Evolutionary conservation across 2,329 filamentous ascomycete genomes (phyloP).

Genomic region (Mycogone perniciosa): DNA sequence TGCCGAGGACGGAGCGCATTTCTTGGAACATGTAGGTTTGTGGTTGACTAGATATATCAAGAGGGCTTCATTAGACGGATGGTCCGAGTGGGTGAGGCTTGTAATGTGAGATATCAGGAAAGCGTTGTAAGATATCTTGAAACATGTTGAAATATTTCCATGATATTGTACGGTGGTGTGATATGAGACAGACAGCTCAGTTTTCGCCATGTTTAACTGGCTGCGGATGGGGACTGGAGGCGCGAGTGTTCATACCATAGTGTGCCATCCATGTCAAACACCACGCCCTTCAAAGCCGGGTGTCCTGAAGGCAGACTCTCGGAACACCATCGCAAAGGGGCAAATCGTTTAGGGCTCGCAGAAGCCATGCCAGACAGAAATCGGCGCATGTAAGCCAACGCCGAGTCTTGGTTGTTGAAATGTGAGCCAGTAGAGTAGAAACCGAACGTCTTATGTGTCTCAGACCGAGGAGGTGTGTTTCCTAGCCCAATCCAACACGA

Average conservation of each 20-base stretch:
- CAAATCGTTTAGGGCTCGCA: constrained; percentile 42
- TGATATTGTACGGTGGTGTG: too few relatives aligned
- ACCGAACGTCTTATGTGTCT: too few relatives aligned
- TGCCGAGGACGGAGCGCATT: constrained; percentile 72
- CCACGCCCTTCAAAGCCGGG: constrained; percentile 50
- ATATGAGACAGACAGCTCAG: background rate
- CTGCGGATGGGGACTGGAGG: background rate
- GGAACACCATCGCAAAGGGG: constrained; percentile 42
- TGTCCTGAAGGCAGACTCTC: constrained; percentile 24
- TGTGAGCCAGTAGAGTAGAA: too few relatives aligned
- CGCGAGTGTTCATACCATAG: constrained; percentile 59
- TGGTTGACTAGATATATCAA: constrained; percentile 54
- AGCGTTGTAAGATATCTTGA: too few relatives aligned
- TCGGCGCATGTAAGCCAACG: constrained; percentile 7
- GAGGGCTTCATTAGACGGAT: background rate
- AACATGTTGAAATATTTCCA: too few relatives aligned
- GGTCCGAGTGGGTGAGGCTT: background rate
- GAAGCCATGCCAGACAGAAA: constrained; percentile 35
- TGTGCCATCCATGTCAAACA: constrained; percentile 96
- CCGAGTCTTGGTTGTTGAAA: background rate
- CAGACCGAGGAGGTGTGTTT: too few relatives aligned
- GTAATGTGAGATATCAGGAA: background rate
- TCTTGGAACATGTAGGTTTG: constrained; percentile 94
- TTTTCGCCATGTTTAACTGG: background rate
- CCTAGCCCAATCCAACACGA: too few relatives aligned